Conservation (phyloP, 1,139 yeast genomes). For the Taphrina betulina region DNA sequence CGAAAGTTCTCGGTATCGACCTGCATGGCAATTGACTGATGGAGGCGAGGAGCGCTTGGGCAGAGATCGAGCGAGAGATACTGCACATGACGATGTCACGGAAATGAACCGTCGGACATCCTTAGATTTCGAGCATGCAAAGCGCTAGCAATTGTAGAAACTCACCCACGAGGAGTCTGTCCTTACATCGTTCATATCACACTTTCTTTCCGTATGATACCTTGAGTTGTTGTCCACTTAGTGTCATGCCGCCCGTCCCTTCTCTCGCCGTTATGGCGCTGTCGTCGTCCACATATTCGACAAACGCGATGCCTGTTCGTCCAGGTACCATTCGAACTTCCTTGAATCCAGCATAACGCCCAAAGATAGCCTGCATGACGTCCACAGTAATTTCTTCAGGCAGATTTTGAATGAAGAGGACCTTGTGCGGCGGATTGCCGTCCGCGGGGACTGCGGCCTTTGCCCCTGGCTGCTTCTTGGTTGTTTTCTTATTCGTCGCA, state of each 20-base stretch:
- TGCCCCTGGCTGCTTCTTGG: constrained; percentile 40
- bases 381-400: constrained; percentile 50
- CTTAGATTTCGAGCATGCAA: background rate
- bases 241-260: constrained; percentile 45
- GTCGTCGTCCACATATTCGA: constrained; percentile 65
- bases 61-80: constrained; percentile 16
- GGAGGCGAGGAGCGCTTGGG: constrained; percentile 32
- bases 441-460: constrained; percentile 42
- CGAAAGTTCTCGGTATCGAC: constrained; percentile 36
- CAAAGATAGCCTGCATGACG: constrained; percentile 51
- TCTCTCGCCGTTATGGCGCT: constrained; percentile 53
- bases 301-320: constrained; percentile 66
- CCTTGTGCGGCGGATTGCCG: constrained; percentile 64
- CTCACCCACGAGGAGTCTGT: no score
- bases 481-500: constrained; percentile 39
- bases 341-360: constrained; percentile 56
- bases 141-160: no score
- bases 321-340: constrained; percentile 67
- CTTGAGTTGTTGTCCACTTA: constrained; percentile 46
- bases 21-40: constrained; percentile 32
- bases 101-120: background rate
- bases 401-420: constrained; percentile 66
- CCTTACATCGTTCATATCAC: no score
- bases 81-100: background rate
- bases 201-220: constrained; percentile 49